These are phyloP conservation scores for Spongospora subterranea DNA, from an alignment of 208 protist species.

Conservation along the genomic window DNA sequence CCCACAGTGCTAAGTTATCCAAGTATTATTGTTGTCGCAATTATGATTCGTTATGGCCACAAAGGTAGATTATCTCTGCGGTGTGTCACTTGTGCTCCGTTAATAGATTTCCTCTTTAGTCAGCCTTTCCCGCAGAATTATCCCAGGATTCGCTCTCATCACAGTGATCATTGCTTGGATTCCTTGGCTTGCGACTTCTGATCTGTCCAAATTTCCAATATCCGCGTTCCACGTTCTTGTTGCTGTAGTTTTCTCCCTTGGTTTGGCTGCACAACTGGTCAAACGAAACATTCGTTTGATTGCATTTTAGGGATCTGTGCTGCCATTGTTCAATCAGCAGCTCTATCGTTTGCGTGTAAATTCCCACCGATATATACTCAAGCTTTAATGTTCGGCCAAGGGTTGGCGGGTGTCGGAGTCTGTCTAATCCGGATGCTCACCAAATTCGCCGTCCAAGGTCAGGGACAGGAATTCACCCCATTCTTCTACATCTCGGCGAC, in stretches of 20 bases:
- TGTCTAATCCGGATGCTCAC: neutral
- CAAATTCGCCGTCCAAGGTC: neutral
- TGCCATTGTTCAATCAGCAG: neutral
- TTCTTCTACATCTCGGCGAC: constrained; percentile 5
- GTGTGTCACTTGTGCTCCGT: neutral
- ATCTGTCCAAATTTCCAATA: too few relatives aligned
- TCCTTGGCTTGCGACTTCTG: neutral
- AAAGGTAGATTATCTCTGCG: neutral
- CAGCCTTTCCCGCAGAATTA: neutral
- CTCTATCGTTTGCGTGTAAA: constrained; percentile 7
- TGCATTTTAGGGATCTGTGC: neutral
- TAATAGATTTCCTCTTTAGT: neutral
- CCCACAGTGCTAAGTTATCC: neutral
- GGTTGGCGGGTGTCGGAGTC: neutral
- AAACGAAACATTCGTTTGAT: neutral
- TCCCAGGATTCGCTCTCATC: neutral
- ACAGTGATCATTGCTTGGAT: neutral
- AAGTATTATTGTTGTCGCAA: neutral
- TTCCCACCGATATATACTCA: constrained; percentile 36
- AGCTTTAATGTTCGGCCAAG: neutral
- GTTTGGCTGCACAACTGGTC: neutral
- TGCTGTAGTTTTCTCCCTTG: constrained; percentile 8
- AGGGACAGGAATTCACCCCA: neutral
- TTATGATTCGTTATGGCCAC: constrained; percentile 24
- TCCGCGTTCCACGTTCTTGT: constrained; percentile 6